Evolutionary conservation across 2,329 filamentous ascomycete species (phyloP).

Genomic region (Ceratocystis destructans): DNA sequence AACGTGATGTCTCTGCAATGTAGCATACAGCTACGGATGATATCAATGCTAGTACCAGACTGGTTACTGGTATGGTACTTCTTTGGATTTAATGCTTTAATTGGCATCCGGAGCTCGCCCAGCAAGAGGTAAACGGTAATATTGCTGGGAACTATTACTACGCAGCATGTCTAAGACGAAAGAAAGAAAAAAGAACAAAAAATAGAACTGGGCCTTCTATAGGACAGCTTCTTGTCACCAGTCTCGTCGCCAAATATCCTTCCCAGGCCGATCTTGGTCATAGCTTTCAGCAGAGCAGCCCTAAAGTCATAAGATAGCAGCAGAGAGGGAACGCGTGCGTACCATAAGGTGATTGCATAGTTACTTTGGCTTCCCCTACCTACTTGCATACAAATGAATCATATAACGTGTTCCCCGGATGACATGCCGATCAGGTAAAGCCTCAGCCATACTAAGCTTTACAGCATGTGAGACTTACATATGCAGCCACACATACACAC

Average conservation of each 20-base stretch:
- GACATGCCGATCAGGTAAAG: constrained; percentile 5
- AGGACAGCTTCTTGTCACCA: neutral
- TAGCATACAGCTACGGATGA: too few relatives aligned
- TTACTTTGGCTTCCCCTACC: neutral
- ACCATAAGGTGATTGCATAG: neutral
- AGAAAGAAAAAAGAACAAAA: too few relatives aligned
- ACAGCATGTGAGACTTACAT: constrained; percentile 1
- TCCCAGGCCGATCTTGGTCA: constrained; percentile 2
- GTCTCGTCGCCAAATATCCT: neutral
- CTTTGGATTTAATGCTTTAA: too few relatives aligned
- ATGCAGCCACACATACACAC: neutral
- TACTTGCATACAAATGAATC: neutral
- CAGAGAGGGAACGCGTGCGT: neutral
- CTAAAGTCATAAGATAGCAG: neutral
- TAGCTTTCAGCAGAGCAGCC: neutral
- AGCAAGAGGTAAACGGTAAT: too few relatives aligned
- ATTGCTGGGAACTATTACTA: too few relatives aligned
- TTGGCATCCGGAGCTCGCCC: too few relatives aligned
- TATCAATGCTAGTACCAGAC: too few relatives aligned
- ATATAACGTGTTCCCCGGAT: neutral
- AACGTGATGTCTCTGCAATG: too few relatives aligned
- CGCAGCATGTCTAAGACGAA: too few relatives aligned
- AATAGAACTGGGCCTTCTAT: neutral
- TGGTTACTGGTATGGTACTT: too few relatives aligned
- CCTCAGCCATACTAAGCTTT: neutral